These are phyloP conservation scores for Aureobasidium sp. DNA, from an alignment of 2,329 filamentous ascomycete genomes.

Conservation along the genomic window DNA sequence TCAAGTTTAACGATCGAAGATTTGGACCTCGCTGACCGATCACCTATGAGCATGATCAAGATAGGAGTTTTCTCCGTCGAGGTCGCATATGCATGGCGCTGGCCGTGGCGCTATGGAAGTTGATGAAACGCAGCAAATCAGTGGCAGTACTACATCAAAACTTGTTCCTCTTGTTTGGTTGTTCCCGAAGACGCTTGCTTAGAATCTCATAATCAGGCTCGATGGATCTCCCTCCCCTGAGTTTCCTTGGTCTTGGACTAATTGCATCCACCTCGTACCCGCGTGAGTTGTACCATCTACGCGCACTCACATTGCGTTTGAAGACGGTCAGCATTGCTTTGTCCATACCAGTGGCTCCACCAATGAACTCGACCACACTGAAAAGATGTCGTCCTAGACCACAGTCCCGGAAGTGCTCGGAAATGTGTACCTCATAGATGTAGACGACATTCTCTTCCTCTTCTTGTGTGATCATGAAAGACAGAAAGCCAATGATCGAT, in stretches of 20 bases:
- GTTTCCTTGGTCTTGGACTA: constrained; percentile 43
- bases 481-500: constrained; percentile 41
- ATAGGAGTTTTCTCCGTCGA: background rate
- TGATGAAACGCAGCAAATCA: background rate
- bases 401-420: constrained; percentile 40
- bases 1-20: too few relatives aligned
- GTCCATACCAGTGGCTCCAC: constrained; percentile 46
- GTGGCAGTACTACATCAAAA: too few relatives aligned
- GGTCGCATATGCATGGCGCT: background rate
- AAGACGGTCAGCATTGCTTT: constrained; percentile 75
- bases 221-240: constrained; percentile 45
- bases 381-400: constrained; percentile 58
- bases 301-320: constrained; percentile 50
- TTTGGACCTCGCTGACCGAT: background rate
- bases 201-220: constrained; percentile 48
- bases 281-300: constrained; percentile 54
- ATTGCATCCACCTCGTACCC: constrained; percentile 50
- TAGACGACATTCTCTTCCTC: constrained; percentile 61
- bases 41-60: background rate
- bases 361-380: constrained; percentile 47
- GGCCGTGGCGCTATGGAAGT: background rate
- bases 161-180: constrained; percentile 1
- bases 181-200: constrained; percentile 33
- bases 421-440: constrained; percentile 72
- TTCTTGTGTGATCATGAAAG: constrained; percentile 67